Percentiles rank a stretch among this genome's conserved stretches.
Conservation (phyloP, 441 rosid species). For the Syzygium syzygioides region DNA sequence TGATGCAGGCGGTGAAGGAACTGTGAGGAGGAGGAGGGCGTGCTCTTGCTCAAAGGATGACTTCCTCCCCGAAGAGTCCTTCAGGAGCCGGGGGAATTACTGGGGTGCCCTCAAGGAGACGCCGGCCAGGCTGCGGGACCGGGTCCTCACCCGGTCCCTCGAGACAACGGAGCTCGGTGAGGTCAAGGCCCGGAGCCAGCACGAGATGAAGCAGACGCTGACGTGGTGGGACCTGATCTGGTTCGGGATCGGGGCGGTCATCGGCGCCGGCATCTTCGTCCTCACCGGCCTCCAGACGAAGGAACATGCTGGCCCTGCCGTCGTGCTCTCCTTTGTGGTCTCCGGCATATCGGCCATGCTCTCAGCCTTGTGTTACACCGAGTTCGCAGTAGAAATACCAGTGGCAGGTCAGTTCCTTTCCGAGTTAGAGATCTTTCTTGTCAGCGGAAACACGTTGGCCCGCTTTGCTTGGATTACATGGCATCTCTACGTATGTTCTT, state of each 20-base stretch:
- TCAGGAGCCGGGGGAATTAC: slow-evolving; percentile 33
- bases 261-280: slow-evolving; percentile 84
- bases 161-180: slow-evolving; percentile 55
- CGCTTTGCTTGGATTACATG: background rate
- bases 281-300: slow-evolving; percentile 80
- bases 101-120: slow-evolving; percentile 49
- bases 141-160: slow-evolving; percentile 49
- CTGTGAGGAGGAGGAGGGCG: slow-evolving; percentile 4
- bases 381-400: slow-evolving; percentile 93
- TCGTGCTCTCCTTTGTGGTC: slow-evolving; percentile 64
- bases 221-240: slow-evolving; percentile 15
- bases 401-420: slow-evolving; percentile 46
- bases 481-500: too few relatives aligned
- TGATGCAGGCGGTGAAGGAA: slow-evolving; percentile 14
- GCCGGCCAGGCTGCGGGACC: slow-evolving; percentile 48
- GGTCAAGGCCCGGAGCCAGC: slow-evolving; percentile 9
- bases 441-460: background rate
- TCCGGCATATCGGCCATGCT: slow-evolving; percentile 91
- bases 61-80: slow-evolving; percentile 7
- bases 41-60: slow-evolving; percentile 1
- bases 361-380: slow-evolving; percentile 90
- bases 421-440: background rate
- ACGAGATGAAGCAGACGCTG: slow-evolving; percentile 13
- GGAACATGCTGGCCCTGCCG: slow-evolving; percentile 65
- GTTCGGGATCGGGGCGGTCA: slow-evolving; percentile 63